Evolutionary conservation across 148 eudicot species (phyloP).

Genomic region (Amaranthus cruentus): DNA sequence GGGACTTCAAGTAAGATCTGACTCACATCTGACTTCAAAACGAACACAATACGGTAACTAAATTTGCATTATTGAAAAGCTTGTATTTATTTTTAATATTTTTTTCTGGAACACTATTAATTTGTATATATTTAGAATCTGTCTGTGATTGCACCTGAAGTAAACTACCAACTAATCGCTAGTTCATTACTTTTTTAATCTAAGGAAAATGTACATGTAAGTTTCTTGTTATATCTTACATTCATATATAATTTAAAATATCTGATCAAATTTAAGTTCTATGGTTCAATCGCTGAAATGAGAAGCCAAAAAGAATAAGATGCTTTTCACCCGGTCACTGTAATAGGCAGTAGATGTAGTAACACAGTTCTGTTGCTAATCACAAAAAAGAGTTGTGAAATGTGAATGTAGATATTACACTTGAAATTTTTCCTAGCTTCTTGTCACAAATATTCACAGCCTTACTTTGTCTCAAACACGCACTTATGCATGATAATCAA

Average conservation of each 20-base stretch:
- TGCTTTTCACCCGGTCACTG: not conserved
- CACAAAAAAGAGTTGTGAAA: not conserved
- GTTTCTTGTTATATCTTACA: slow-evolving; percentile 6
- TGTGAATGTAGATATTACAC: slow-evolving; percentile 5
- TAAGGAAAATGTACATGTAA: not conserved
- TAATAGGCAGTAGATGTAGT: not conserved
- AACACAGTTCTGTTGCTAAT: slow-evolving; percentile 4
- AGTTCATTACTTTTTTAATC: not conserved
- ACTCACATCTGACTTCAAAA: too few species aligned
- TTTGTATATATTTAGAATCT: too few species aligned
- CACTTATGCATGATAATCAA: not conserved
- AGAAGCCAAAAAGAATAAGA: not conserved
- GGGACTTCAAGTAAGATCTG: too few species aligned
- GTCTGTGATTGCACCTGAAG: too few species aligned
- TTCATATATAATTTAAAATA: not conserved
- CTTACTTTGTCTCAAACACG: not conserved
- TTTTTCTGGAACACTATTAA: too few species aligned
- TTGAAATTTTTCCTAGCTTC: slow-evolving; percentile 3
- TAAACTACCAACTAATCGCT: not conserved
- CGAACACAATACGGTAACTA: too few species aligned
- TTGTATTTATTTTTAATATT: too few species aligned
- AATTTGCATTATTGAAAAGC: too few species aligned
- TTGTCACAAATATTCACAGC: slow-evolving; percentile 9
- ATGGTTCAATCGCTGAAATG: not conserved
- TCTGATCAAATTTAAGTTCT: not conserved